These are phyloP conservation scores for Garcia nutans DNA, from an alignment of 345 rosid species.

Conservation along the genomic window DNA sequence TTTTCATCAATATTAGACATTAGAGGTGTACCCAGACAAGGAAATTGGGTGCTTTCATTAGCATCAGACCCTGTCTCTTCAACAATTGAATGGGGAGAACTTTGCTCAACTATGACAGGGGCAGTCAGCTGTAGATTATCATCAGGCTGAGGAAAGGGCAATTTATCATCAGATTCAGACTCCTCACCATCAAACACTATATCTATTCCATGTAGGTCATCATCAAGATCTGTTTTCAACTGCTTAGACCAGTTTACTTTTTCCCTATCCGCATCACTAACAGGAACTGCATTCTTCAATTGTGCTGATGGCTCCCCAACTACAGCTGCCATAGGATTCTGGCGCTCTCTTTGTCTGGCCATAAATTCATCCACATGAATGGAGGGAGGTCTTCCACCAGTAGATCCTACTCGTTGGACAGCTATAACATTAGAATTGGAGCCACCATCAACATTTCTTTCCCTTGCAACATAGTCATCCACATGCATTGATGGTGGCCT, in stretches of 20 bases:
- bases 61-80: conserved; percentile 90
- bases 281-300: conserved; percentile 51
- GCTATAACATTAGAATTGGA: conserved; percentile 79
- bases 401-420: conserved; percentile 72
- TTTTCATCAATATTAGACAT: conserved; percentile 71
- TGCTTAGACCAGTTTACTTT: conserved; percentile 65
- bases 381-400: conserved; percentile 99
- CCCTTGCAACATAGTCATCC: conserved; percentile 98
- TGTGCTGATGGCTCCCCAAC: conserved; percentile 66
- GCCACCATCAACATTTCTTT: conserved; percentile 75
- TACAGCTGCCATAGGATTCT: conserved; percentile 55
- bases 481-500: conserved; percentile 99
- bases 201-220: conserved; percentile 92
- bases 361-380: conserved; percentile 98
- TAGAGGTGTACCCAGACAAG: conserved; percentile 65
- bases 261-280: conserved; percentile 46
- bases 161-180: conserved; percentile 82
- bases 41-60: conserved; percentile 66
- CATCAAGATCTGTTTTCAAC: conserved; percentile 79
- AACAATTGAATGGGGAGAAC: conserved; percentile 86
- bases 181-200: conserved; percentile 96
- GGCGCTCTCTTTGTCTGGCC: conserved; percentile 96
- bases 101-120: conserved; percentile 63
- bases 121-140: conserved; percentile 79
- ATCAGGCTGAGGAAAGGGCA: conserved; percentile 90